Evolutionary conservation across 768 basidiomycete species (phyloP).

Genomic region (Austroboletus festivus): DNA sequence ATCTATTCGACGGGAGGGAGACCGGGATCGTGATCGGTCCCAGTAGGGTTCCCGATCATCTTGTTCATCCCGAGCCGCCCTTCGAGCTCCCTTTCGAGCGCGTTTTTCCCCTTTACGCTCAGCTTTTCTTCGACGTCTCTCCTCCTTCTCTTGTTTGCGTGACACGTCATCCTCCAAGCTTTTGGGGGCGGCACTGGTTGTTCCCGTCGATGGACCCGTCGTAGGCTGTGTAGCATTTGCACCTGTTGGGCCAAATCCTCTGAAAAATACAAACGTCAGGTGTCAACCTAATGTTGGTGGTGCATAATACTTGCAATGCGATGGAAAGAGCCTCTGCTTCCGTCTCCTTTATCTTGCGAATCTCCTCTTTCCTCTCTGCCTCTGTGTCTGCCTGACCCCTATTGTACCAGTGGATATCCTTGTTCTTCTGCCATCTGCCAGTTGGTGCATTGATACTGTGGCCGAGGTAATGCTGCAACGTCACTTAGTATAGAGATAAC

Average conservation of each 20-base stretch:
- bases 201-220: slow-evolving; percentile 16
- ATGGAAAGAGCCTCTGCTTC: slow-evolving; percentile 86
- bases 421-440: slow-evolving; percentile 96
- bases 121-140: slow-evolving; percentile 48
- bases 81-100: slow-evolving; percentile 50
- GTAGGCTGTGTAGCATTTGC: slow-evolving; percentile 28
- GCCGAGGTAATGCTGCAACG: slow-evolving; percentile 82
- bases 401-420: slow-evolving; percentile 94
- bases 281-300: slow-evolving; percentile 1
- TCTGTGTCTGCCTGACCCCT: slow-evolving; percentile 51
- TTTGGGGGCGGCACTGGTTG: slow-evolving; percentile 15
- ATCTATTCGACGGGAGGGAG: slow-evolving; percentile 25
- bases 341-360: slow-evolving; percentile 76
- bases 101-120: slow-evolving; percentile 60
- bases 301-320: slow-evolving; percentile 57
- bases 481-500: slow-evolving; percentile 1
- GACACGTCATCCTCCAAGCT: slow-evolving; percentile 30
- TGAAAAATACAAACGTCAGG: slow-evolving; percentile 30
- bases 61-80: slow-evolving; percentile 33
- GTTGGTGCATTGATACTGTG: slow-evolving; percentile 94
- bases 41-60: slow-evolving; percentile 25
- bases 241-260: slow-evolving; percentile 68
- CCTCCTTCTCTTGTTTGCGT: slow-evolving; percentile 42
- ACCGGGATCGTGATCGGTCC: slow-evolving; percentile 36
- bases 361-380: slow-evolving; percentile 63